Evolutionary conservation across 345 rosid species (phyloP).

Genomic region (Laguncularia racemosa): DNA sequence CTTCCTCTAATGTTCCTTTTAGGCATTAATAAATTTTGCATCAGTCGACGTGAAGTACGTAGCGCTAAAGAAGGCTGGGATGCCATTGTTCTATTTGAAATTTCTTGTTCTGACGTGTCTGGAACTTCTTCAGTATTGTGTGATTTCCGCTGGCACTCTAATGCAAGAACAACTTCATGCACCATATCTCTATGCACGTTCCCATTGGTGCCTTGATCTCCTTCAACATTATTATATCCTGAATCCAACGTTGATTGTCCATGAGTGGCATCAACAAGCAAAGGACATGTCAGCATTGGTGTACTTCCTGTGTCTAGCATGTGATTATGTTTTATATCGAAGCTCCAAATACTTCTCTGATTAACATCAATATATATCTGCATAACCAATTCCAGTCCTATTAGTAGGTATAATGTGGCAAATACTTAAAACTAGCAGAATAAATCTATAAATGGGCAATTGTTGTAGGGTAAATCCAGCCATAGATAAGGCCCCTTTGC

Average conservation of each 20-base stretch:
- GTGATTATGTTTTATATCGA: conserved; percentile 4
- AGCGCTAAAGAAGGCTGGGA: conserved; percentile 17
- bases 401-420: not conserved
- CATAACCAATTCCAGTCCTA: conserved; percentile 5
- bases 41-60: conserved; percentile 7
- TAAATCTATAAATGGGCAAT: too few species aligned
- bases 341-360: conserved; percentile 17
- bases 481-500: too few species aligned
- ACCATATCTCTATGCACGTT: not conserved
- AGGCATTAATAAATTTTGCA: conserved; percentile 5
- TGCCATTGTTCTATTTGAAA: conserved; percentile 10
- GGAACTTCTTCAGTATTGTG: conserved; percentile 6
- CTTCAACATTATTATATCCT: conserved; percentile 6
- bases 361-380: conserved; percentile 25
- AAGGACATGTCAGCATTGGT: conserved; percentile 14
- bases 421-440: too few species aligned
- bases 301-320: conserved; percentile 9
- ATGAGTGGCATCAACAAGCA: conserved; percentile 20
- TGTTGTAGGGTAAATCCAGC: too few species aligned
- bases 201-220: conserved; percentile 6
- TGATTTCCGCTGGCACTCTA: conserved; percentile 3
- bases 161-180: conserved; percentile 1
- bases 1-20: conserved; percentile 14
- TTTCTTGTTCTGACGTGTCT: not conserved
- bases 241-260: conserved; percentile 12